These are phyloP conservation scores for Mortierella sp. DNA, from an alignment of 371 early-diverging fungal species.

Conservation along the genomic window DNA sequence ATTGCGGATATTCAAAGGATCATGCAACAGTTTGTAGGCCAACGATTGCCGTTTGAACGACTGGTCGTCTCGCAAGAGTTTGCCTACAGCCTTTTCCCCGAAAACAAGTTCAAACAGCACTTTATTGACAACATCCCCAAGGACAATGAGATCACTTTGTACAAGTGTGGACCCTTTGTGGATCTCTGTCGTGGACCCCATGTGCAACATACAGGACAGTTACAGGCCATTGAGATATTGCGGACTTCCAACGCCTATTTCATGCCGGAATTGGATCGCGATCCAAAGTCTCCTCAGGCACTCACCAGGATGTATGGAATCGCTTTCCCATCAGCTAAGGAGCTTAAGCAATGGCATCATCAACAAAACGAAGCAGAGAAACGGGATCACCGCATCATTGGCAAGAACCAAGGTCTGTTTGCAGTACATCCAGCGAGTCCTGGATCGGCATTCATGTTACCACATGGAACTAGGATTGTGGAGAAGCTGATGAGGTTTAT, in stretches of 20 bases:
- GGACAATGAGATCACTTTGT: constrained; percentile 85
- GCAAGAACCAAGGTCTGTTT: constrained; percentile 69
- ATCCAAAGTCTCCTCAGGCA: constrained; percentile 49
- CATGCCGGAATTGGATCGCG: constrained; percentile 52
- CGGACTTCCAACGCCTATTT: constrained; percentile 91
- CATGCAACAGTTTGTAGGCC: constrained; percentile 56
- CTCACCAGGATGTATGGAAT: constrained; percentile 60
- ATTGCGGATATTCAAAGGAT: constrained; percentile 43
- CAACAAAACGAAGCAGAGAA: constrained; percentile 84
- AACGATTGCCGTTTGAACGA: constrained; percentile 86
- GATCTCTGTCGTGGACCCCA: constrained; percentile 96
- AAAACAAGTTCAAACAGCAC: constrained; percentile 87
- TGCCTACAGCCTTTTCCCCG: constrained; percentile 83
- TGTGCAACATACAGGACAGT: constrained; percentile 80
- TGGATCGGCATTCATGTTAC: constrained; percentile 94
- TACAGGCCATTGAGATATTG: constrained; percentile 83
- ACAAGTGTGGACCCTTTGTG: constrained; percentile 88
- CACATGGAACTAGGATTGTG: constrained; percentile 93
- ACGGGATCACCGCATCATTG: constrained; percentile 98
- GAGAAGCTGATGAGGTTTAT: constrained; percentile 78
- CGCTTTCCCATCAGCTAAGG: constrained; percentile 48
- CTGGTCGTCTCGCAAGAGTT: constrained; percentile 79
- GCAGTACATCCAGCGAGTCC: constrained; percentile 87
- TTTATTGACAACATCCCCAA: constrained; percentile 78
- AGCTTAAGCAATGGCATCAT: constrained; percentile 56